Conservation (phyloP, 2,329 filamentous ascomycete genomes). For the Chrysoporthe austroafricana region DNA sequence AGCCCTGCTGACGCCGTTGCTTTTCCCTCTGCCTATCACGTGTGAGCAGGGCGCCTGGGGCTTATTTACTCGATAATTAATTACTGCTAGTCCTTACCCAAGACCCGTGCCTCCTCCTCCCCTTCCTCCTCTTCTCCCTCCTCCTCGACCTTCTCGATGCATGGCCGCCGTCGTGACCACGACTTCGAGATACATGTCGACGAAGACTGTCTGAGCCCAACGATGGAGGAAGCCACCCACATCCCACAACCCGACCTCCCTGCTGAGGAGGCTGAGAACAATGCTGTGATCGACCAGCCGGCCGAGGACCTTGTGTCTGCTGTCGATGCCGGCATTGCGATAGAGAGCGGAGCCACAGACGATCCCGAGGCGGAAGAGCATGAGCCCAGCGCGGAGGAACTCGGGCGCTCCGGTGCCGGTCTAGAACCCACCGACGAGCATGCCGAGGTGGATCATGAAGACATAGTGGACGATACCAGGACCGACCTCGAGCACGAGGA, state of each 20-base stretch:
- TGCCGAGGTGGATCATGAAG: background rate
- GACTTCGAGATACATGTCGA: slow-evolving; percentile 56
- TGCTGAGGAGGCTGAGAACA: slow-evolving; percentile 18
- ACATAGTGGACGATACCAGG: slow-evolving; percentile 3
- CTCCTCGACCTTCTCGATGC: background rate
- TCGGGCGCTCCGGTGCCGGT: background rate
- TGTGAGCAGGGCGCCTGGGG: slow-evolving; percentile 15
- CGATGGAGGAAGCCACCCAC: slow-evolving; percentile 40
- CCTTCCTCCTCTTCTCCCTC: background rate
- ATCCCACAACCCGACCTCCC: slow-evolving; percentile 8
- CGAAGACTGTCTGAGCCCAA: slow-evolving; percentile 46
- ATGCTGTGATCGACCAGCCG: background rate
- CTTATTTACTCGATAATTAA: background rate
- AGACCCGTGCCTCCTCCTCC: slow-evolving; percentile 4
- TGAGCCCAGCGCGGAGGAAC: background rate
- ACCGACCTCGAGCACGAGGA: slow-evolving; percentile 11
- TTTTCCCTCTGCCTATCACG: background rate
- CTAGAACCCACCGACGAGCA: background rate
- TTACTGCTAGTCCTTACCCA: background rate
- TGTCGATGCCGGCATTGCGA: background rate
- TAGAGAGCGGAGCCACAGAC: background rate
- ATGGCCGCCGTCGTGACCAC: slow-evolving; percentile 36
- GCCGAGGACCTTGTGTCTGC: background rate
- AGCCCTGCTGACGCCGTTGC: slow-evolving; percentile 5
- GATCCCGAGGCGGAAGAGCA: slow-evolving; percentile 2